Percentiles rank a stretch among this genome's conserved stretches.
These are phyloP conservation scores for Plasmodium berghei DNA, from an alignment of 169 alveolate species.

Conservation along the genomic window DNA sequence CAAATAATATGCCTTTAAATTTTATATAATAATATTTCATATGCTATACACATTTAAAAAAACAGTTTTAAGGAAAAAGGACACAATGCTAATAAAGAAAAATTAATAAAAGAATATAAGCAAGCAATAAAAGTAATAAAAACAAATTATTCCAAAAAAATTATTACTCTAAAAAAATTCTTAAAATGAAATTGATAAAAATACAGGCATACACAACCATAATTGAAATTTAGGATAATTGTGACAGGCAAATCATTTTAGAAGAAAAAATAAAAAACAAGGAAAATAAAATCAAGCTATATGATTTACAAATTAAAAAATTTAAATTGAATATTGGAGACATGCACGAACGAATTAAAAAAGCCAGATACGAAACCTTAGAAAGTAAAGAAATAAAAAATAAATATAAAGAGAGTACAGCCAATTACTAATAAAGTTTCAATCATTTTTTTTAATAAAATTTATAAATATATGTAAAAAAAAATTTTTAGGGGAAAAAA, in stretches of 20 bases:
- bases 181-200: slow-evolving; percentile 1
- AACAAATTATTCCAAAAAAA: background rate
- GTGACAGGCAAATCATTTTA: slow-evolving; percentile 61
- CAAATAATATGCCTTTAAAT: background rate
- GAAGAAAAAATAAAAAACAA: slow-evolving; percentile 65
- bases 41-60: slow-evolving; percentile 1
- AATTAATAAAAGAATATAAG: slow-evolving; percentile 46
- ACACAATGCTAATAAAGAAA: slow-evolving; percentile 56
- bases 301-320: slow-evolving; percentile 56
- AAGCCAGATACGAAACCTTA: slow-evolving; percentile 35
- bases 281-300: slow-evolving; percentile 61
- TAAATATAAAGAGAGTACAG: background rate
- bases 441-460: background rate
- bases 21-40: background rate
- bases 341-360: slow-evolving; percentile 63
- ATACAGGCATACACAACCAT: background rate
- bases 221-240: slow-evolving; percentile 29
- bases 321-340: slow-evolving; percentile 39
- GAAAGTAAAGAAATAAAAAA: slow-evolving; percentile 49
- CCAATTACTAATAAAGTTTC: background rate
- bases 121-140: slow-evolving; percentile 50
- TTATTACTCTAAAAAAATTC: background rate
- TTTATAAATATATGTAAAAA: background rate
- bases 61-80: slow-evolving; percentile 62
- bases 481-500: slow-evolving; percentile 31